Base-by-base conservation (phyloP, 805 yeast species). In the Saccharomycopsis sp. region DNA sequence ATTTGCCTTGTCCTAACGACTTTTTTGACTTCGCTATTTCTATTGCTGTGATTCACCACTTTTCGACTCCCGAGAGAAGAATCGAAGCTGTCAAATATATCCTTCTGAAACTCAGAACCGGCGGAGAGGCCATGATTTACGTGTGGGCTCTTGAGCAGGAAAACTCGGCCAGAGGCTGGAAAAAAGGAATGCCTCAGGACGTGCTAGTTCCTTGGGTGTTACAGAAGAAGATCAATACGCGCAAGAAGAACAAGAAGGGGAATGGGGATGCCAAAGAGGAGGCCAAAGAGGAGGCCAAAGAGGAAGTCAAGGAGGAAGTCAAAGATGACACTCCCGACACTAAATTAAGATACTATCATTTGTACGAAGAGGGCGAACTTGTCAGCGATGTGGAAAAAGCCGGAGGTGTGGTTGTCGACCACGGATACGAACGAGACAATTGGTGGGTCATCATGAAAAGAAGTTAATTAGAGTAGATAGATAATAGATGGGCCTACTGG, bases 81-180 rank as follows among this genome's bases (percentile, higher is more conserved):
- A 69, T 88, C 1, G 81, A 79, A 7, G 97, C 97, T 0, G 84
- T 94, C 5, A 64, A 65, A 14, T 87, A 87, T 60, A 85, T 92
- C 1, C 68, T 94, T 44, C 71, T 83, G 20, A 81, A 81, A 59
- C 69, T 94, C 56, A 75, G 70, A 49, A 57, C 63, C 0, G 83
- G 83, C 0, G 97, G 96, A 0, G 80, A 78, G 56, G 87, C 89
- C 0, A 73, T 94, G 65, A 80, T 94, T 5, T 94, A 93, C 69
- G 96, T 96, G 56, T 94, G 99, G 99, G 99, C 99, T 0, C 72
- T 94, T 56, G 99, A 94, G 64, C 99, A 94, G 70, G 87, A 85
- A 58, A 79, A 77, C 23, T 87, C 96, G 0, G 78, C 97, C 64
- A 78, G 98, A 65, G 98, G 98, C 0, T 94, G 90, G 73, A 85